These are phyloP conservation scores for Jamesozyma piceae DNA, from an alignment of 805 yeast species.

Conservation along the genomic window DNA sequence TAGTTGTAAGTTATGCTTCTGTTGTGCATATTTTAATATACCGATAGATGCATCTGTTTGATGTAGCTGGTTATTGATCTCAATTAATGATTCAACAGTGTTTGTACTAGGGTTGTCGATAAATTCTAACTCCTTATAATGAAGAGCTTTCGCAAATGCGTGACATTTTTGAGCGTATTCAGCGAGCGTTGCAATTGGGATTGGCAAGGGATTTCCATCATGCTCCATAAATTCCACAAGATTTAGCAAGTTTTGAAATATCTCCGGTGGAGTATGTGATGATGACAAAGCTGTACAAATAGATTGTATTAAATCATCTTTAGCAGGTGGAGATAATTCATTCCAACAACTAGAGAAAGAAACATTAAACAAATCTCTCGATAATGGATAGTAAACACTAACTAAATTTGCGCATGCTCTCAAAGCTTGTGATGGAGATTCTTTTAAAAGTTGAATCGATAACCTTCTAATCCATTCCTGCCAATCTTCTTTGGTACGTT, in stretches of 20 bases:
- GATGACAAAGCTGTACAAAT: constrained; percentile 82
- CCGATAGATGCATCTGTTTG: constrained; percentile 98
- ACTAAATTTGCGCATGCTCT: constrained; percentile 90
- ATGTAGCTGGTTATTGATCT: constrained; percentile 87
- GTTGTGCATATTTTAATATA: constrained; percentile 85
- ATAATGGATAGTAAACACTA: constrained; percentile 75
- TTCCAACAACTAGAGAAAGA: constrained; percentile 95
- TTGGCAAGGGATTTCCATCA: constrained; percentile 88
- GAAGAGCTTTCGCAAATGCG: constrained; percentile 94
- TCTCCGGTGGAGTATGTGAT: constrained; percentile 90
- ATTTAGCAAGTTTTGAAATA: constrained; percentile 79
- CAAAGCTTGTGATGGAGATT: constrained; percentile 88
- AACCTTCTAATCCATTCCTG: constrained; percentile 91
- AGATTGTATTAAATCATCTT: constrained; percentile 79
- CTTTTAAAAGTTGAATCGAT: constrained; percentile 76
- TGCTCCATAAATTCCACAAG: constrained; percentile 96
- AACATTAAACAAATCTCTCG: constrained; percentile 84
- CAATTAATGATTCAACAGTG: constrained; percentile 83
- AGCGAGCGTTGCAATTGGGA: constrained; percentile 81
- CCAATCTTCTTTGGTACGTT: constrained; percentile 93
- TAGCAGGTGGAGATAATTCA: constrained; percentile 78
- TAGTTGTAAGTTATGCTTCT: constrained; percentile 79
- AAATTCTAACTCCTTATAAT: constrained; percentile 90
- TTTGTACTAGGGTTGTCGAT: constrained; percentile 87
- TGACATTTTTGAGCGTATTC: constrained; percentile 92